Evolutionary conservation across 2,329 filamentous ascomycete species (phyloP).

Genomic region (Nothopassalora personata): DNA sequence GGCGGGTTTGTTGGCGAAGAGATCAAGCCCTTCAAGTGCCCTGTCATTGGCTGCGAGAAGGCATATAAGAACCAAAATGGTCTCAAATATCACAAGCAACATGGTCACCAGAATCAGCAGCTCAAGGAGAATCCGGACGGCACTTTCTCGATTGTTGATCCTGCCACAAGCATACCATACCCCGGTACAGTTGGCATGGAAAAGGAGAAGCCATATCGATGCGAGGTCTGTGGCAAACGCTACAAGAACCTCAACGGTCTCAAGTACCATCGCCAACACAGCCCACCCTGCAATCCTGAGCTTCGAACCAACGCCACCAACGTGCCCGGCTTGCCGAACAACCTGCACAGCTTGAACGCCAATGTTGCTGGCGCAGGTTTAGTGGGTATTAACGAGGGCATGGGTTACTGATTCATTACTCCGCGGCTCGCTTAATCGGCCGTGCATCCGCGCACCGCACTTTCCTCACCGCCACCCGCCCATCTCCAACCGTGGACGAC

Average conservation of each 20-base stretch:
- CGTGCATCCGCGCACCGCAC: conserved; percentile 15
- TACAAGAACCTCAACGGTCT: conserved; percentile 99
- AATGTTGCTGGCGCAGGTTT: conserved; percentile 51
- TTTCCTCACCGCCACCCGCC: conserved; percentile 16
- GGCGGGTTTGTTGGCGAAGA: conserved; percentile 65
- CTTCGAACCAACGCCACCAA: conserved; percentile 46
- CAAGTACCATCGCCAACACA: conserved; percentile 76
- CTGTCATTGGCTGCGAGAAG: conserved; percentile 97
- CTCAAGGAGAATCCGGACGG: conserved; percentile 95
- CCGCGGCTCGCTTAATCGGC: conserved; percentile 13
- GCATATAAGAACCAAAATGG: conserved; percentile 99
- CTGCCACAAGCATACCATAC: conserved; percentile 87
- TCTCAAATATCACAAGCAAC: conserved; percentile 81
- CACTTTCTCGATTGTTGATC: conserved; percentile 96
- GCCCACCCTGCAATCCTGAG: conserved; percentile 84
- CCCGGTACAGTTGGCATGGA: conserved; percentile 98
- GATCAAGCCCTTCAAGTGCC: conserved; percentile 95
- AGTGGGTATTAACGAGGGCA: conserved; percentile 42
- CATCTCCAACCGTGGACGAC: background rate
- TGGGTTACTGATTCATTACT: conserved; percentile 25
- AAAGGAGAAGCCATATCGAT: conserved; percentile 98
- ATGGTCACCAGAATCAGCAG: conserved; percentile 94
- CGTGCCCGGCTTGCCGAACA: conserved; percentile 32
- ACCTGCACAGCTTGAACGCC: conserved; percentile 41
- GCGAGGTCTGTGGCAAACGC: conserved; percentile 92